Percentiles rank a stretch among this genome's conserved stretches.
These are phyloP conservation scores for Boletus rubescentipes DNA, from an alignment of 768 basidiomycete species.

Conservation along the genomic window DNA sequence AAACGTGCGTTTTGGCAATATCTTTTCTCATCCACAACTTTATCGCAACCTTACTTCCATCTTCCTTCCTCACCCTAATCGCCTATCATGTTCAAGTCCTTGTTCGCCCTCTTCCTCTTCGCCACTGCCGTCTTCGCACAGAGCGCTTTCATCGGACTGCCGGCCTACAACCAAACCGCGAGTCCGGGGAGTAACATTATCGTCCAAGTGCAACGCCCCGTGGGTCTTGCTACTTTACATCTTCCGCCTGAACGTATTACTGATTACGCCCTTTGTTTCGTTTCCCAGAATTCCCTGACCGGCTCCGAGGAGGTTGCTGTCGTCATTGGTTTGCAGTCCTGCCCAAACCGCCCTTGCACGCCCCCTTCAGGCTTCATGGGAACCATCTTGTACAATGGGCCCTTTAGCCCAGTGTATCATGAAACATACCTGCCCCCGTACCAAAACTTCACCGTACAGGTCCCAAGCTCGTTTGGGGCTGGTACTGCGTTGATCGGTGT, in stretches of 20 bases:
- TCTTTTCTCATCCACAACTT: no score
- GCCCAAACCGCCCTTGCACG: conserved; percentile 28
- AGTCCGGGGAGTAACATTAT: conserved; percentile 37
- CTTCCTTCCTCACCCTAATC: background rate
- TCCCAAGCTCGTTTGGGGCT: conserved; percentile 30
- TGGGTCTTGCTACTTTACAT: conserved; percentile 27
- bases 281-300: conserved; percentile 35
- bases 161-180: conserved; percentile 30
- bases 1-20: no score
- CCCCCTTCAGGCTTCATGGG: conserved; percentile 37
- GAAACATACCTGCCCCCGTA: conserved; percentile 35
- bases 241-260: background rate
- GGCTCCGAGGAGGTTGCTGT: conserved; percentile 45
- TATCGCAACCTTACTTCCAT: background rate
- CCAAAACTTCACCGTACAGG: conserved; percentile 44
- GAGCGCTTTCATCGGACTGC: conserved; percentile 39
- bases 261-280: background rate
- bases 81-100: conserved; percentile 15
- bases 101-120: conserved; percentile 27
- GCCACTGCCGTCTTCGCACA: conserved; percentile 42
- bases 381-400: conserved; percentile 46
- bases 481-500: conserved; percentile 39
- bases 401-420: conserved; percentile 38
- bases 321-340: conserved; percentile 44
- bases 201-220: conserved; percentile 49